A percentile compares a stretch with the other conserved stretches of the same genome.
Conservation (phyloP, 805 yeast genomes). For the Wickerhamomyces sydowiorum region DNA sequence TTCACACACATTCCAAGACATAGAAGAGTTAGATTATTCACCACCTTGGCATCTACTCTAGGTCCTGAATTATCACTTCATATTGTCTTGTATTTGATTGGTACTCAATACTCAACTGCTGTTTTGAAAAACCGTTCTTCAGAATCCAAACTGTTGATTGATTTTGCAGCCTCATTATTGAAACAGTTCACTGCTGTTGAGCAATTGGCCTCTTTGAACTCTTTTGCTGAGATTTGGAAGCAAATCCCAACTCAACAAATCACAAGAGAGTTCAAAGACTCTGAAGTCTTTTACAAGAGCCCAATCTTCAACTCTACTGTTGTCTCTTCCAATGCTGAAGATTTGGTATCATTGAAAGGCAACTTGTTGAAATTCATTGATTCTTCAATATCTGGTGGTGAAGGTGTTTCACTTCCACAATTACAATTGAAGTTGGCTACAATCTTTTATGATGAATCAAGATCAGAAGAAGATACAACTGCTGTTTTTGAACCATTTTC, state of each 20-base stretch:
- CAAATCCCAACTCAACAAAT: conserved; percentile 31
- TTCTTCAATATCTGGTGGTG: conserved; percentile 28
- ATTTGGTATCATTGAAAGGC: conserved; percentile 41
- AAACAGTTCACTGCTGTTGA: conserved; percentile 62
- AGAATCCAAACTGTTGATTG: conserved; percentile 64
- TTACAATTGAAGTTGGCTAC: conserved; percentile 51
- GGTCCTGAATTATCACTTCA: conserved; percentile 65
- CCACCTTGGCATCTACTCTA: conserved; percentile 70
- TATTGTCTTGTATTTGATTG: conserved; percentile 69
- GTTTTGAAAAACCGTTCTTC: conserved; percentile 49
- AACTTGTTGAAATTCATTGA: conserved; percentile 54
- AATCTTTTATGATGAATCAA: conserved; percentile 36
- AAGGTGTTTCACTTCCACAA: conserved; percentile 35
- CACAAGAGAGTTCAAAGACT: conserved; percentile 11
- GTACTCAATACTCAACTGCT: conserved; percentile 65
- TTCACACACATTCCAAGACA: conserved; percentile 95
- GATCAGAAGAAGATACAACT: conserved; percentile 7
- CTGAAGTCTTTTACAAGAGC: conserved; percentile 38
- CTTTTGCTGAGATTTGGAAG: conserved; percentile 47
- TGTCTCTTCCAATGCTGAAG: conserved; percentile 42
- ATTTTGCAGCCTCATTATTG: conserved; percentile 67
- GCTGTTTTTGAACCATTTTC: conserved; percentile 14
- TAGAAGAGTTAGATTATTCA: conserved; percentile 81
- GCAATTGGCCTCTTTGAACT: conserved; percentile 51
- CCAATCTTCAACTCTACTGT: conserved; percentile 61